Evolutionary conservation across 345 rosid species (phyloP).

Genomic region (Salix exigua): DNA sequence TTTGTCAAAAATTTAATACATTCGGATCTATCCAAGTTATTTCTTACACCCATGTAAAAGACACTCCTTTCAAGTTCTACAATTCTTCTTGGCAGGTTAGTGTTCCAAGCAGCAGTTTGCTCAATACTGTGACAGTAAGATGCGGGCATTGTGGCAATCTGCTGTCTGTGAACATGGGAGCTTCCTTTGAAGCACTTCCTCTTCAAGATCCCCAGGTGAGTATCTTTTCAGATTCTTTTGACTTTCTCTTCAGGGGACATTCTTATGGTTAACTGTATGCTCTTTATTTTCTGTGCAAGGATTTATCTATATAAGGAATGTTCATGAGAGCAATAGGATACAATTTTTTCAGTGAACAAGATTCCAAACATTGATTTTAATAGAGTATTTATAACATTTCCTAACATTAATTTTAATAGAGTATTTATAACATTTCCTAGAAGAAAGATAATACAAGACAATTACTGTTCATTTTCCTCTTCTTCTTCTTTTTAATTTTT

Average conservation of each 20-base stretch:
- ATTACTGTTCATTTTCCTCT: neutral
- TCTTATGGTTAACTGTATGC: slow-evolving; percentile 7
- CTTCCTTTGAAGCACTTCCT: slow-evolving; percentile 53
- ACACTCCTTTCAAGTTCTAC: neutral
- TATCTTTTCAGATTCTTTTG: neutral
- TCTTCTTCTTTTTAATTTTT: no score
- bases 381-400: no score
- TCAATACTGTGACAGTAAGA: slow-evolving; percentile 78
- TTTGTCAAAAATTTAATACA: neutral
- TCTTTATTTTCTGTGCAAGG: neutral
- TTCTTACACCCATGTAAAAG: neutral
- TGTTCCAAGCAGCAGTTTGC: slow-evolving; percentile 72
- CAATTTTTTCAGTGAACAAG: neutral
- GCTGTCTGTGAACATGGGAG: slow-evolving; percentile 78
- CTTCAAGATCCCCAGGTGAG: slow-evolving; percentile 56
- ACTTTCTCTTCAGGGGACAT: neutral
- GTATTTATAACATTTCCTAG: neutral
- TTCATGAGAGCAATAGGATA: neutral
- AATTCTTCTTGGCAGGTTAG: slow-evolving; percentile 51
- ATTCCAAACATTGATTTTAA: no score
- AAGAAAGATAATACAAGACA: neutral
- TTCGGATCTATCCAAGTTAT: neutral
- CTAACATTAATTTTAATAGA: no score
- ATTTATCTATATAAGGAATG: neutral
- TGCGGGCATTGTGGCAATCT: slow-evolving; percentile 93